A percentile compares a stretch with the other conserved stretches of the same genome.
Conservation (phyloP, 1,284 basidiomycete species). For the Pseudozyma thailandica region DNA sequence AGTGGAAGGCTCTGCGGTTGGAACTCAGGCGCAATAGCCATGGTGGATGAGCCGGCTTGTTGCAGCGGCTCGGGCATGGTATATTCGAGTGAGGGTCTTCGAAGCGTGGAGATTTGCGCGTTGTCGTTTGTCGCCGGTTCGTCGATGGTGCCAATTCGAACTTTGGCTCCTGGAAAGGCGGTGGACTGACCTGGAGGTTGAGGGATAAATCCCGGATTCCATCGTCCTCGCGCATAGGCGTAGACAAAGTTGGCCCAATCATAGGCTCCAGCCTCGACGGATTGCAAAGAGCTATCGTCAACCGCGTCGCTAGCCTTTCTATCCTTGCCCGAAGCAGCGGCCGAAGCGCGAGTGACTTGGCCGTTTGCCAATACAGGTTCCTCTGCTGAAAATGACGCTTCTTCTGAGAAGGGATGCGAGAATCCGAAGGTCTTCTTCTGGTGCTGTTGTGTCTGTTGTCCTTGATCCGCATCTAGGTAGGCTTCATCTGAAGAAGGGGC, state of each 20-base stretch:
- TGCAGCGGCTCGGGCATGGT: slow-evolving; percentile 8
- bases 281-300: background rate
- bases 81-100: slow-evolving; percentile 41
- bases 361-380: background rate
- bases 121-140: slow-evolving; percentile 2
- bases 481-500: background rate
- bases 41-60: background rate
- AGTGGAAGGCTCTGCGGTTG: slow-evolving; percentile 37
- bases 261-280: slow-evolving; percentile 45
- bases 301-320: background rate
- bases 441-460: background rate
- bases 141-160: slow-evolving; percentile 23
- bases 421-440: slow-evolving; percentile 3
- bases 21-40: slow-evolving; percentile 7
- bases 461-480: background rate
- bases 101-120: background rate
- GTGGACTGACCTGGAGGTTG: slow-evolving; percentile 57
- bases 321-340: background rate
- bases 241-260: slow-evolving; percentile 66
- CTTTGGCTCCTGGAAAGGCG: slow-evolving; percentile 26
- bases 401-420: slow-evolving; percentile 23
- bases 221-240: slow-evolving; percentile 60
- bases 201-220: slow-evolving; percentile 58
- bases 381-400: background rate
- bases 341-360: background rate